Conservation (phyloP, 2,329 filamentous ascomycete species). For the Hymenoscyphus infarciens region DNA sequence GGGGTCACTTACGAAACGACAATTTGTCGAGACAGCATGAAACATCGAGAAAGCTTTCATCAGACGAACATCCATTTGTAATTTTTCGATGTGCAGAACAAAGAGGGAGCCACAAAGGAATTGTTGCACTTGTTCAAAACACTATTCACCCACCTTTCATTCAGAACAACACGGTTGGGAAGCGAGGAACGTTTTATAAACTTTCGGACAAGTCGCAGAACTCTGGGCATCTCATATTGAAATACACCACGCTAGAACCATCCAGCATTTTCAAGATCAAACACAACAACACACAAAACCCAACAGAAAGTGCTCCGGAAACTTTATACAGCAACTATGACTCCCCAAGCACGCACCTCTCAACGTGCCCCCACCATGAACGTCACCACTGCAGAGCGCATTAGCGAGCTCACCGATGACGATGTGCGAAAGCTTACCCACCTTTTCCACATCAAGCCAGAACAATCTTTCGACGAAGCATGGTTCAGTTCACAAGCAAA, state of each 20-base stretch:
- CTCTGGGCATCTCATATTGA: background rate
- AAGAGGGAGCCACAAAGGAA: background rate
- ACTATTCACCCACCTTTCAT: too few species aligned
- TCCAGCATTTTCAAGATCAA: background rate
- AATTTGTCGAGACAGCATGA: background rate
- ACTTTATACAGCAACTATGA: background rate
- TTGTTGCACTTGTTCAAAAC: background rate
- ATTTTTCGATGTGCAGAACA: background rate
- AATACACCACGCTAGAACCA: background rate
- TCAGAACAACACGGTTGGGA: background rate
- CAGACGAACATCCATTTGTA: background rate
- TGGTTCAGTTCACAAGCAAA: conserved; percentile 20
- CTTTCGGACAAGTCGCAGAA: background rate
- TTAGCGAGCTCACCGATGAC: background rate
- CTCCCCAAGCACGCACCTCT: background rate
- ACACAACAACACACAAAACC: background rate
- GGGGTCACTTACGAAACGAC: background rate
- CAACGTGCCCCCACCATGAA: background rate
- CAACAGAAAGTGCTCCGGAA: background rate
- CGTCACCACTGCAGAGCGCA: background rate
- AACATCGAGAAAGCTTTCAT: background rate
- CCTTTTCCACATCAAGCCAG: conserved; percentile 14
- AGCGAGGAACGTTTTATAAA: background rate
- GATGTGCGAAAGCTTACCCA: conserved; percentile 11
- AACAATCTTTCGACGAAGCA: background rate